These are phyloP conservation scores for Coemansia sp. DNA, from an alignment of 192 early-diverging fungal genomes.

Conservation along the genomic window DNA sequence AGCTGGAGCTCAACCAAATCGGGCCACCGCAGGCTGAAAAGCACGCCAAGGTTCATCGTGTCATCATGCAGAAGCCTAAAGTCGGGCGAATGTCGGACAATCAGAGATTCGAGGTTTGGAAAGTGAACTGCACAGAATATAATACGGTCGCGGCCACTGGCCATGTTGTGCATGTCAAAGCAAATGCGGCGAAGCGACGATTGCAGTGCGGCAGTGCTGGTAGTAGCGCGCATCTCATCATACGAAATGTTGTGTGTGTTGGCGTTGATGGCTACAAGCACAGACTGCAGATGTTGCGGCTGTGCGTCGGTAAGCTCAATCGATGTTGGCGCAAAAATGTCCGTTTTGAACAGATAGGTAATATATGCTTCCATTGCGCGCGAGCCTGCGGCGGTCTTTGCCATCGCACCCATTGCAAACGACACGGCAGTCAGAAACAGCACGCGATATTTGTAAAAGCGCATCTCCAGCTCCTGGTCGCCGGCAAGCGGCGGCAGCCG, in stretches of 20 bases:
- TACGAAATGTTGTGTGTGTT: constrained; percentile 39
- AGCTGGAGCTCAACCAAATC: constrained; percentile 40
- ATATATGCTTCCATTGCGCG: constrained; percentile 46
- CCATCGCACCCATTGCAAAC: constrained; percentile 44
- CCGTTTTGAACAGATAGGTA: constrained; percentile 43
- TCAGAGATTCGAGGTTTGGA: constrained; percentile 40
- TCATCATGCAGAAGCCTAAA: constrained; percentile 24
- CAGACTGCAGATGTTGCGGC: constrained; percentile 33
- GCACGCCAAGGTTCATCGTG: constrained; percentile 40
- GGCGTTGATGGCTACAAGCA: constrained; percentile 39
- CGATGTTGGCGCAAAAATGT: constrained; percentile 34
- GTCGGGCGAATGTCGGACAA: constrained; percentile 42
- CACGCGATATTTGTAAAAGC: constrained; percentile 41
- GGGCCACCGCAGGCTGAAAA: constrained; percentile 45
- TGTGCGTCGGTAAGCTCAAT: constrained; percentile 33
- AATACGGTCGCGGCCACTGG: constrained; percentile 25
- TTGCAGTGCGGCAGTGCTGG: constrained; percentile 37
- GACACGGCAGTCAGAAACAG: constrained; percentile 42
- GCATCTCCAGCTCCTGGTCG: constrained; percentile 23
- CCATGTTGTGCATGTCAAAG: constrained; percentile 45
- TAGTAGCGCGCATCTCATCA: constrained; percentile 37
- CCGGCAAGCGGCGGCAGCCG: constrained; percentile 23
- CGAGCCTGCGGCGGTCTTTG: constrained; percentile 24
- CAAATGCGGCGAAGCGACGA: constrained; percentile 37
- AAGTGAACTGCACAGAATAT: constrained; percentile 51